These are phyloP conservation scores for Cerrena zonata DNA, from an alignment of 1,284 basidiomycete genomes.

Conservation along the genomic window DNA sequence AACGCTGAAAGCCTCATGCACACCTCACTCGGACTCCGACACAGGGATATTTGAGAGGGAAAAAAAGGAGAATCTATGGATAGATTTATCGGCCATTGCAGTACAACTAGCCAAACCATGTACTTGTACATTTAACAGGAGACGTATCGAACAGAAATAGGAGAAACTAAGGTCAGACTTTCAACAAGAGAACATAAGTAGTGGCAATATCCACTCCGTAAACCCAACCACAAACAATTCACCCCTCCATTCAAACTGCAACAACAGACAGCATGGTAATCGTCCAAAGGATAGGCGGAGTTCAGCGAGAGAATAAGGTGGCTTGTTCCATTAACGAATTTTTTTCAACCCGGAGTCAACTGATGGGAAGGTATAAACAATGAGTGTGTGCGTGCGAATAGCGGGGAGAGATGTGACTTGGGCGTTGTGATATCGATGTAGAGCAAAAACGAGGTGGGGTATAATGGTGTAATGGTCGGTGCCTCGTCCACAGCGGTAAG, in stretches of 20 bases:
- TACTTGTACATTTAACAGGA: conserved; percentile 7
- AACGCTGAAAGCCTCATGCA: too few relatives aligned
- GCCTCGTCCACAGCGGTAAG: not conserved
- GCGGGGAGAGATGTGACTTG: not conserved
- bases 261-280: not conserved
- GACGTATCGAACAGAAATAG: not conserved
- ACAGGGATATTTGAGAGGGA: not conserved
- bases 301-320: too few relatives aligned
- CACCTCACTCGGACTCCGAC: too few relatives aligned
- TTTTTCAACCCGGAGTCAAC: conserved; percentile 1
- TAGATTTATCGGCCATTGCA: conserved; percentile 2
- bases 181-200: not conserved
- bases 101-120: conserved; percentile 7
- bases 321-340: conserved; percentile 2
- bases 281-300: conserved; percentile 1
- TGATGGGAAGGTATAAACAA: not conserved
- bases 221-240: conserved; percentile 1
- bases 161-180: not conserved
- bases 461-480: not conserved
- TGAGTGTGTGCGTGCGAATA: conserved; percentile 1
- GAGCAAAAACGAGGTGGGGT: not conserved
- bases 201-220: not conserved
- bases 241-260: not conserved
- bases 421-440: not conserved
- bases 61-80: conserved; percentile 2